phyloP scores from a whole-genome alignment of 345 rosid species.

The Erodium maritimum region DNA sequence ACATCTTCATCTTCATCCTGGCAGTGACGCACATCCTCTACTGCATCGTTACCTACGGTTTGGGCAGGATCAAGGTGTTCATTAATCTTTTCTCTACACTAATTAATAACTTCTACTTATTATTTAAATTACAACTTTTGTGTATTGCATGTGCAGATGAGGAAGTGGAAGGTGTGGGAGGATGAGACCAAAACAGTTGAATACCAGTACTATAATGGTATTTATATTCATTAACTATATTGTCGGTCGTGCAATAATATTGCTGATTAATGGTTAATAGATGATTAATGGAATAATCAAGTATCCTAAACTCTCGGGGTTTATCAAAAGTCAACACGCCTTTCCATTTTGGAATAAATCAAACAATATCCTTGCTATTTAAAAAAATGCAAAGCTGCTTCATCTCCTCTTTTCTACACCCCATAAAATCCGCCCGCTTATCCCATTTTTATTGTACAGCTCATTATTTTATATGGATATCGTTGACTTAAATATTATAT shows the following conservation, averaged over 20 bases:
- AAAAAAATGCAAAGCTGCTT: too few relatives aligned
- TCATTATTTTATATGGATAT: too few relatives aligned
- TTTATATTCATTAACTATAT: background rate
- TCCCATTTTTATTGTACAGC: too few relatives aligned
- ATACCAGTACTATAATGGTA: constrained; percentile 76
- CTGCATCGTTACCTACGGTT: constrained; percentile 52
- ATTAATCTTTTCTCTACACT: background rate
- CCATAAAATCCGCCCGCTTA: too few relatives aligned
- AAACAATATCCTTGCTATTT: too few relatives aligned
- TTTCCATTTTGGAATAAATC: too few relatives aligned
- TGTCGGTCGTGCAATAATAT: too few relatives aligned
- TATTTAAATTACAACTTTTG: background rate
- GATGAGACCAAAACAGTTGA: constrained; percentile 66
- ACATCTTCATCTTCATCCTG: constrained; percentile 71
- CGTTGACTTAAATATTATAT: too few relatives aligned
- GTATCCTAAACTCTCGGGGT: background rate
- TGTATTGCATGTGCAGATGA: constrained; percentile 44
- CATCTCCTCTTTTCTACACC: too few relatives aligned
- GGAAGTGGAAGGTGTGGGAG: constrained; percentile 87
- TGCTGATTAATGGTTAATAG: too few relatives aligned
- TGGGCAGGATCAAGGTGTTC: constrained; percentile 70
- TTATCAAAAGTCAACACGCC: background rate
- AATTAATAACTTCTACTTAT: too few relatives aligned
- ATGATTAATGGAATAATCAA: background rate
- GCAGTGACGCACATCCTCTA: constrained; percentile 68